Evolutionary conservation across 768 basidiomycete genomes (phyloP), one percentile per base, ranked within the genome.

Genomic region (Suillus plorans): DNA sequence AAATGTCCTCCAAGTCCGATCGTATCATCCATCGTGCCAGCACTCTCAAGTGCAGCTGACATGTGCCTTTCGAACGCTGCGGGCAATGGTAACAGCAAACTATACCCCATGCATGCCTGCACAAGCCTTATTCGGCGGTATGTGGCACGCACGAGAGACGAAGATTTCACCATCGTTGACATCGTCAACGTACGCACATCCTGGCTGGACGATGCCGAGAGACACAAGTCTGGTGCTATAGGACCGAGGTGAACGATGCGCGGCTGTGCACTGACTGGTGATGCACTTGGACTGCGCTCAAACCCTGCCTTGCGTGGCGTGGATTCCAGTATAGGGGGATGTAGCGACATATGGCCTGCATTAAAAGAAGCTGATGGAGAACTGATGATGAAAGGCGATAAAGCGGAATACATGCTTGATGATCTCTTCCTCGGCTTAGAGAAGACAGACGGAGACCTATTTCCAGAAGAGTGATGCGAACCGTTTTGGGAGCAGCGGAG

Each of bases 241-340:
- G 87, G 85, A 2, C 87, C 87, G 5, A 90, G 81, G 70, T 89
- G 89, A 2, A 88, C 77, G 65, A 90, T 89, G 63, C 79, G 82
- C 2, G 83, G 81, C 1, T 80, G 80, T 42, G 71, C 79, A 37
- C 79, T 69, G 63, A 76, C 73, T 53, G 80, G 73, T 42, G 80
- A 77, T 34, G 76, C 75, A 20, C 78, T 78, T 18, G 76, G 74
- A 52, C 77, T 74, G 47, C 82, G 78, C 64, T 78, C 76, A 53
- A 81, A 84, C 18, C 82, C 79, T 28, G 79, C 78, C 61, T 79
- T 49, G 77, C 20, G 79, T 18, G 74, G 71, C 1, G 80, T 76
- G 25, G 78, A 73, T 56, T 72, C 74, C 60, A 81, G 65, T 63
- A 71, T 72, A 34, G 81, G 80, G 13, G 58, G 58, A 39, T 25